These are phyloP conservation scores for Uncinocarpus reesii DNA, from an alignment of 2,329 filamentous ascomycete genomes.

Conservation along the genomic window DNA sequence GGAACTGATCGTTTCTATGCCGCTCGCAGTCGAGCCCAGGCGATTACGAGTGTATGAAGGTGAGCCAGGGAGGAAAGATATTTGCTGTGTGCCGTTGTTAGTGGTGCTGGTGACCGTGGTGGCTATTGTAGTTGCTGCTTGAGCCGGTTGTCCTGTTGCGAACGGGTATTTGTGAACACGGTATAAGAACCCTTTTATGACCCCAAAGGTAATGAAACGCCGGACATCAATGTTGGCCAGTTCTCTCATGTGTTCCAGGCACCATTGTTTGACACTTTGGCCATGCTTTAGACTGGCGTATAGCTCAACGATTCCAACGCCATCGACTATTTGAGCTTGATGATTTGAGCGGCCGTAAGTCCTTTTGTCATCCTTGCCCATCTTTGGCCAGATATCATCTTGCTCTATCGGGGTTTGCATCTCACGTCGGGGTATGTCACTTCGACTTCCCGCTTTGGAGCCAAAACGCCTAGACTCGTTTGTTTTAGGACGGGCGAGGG, in stretches of 20 bases:
- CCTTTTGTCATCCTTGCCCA: slow-evolving; percentile 25
- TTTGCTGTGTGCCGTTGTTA: slow-evolving; percentile 7
- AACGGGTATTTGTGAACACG: slow-evolving; percentile 86
- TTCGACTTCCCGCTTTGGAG: not conserved
- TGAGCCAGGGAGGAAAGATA: slow-evolving; percentile 11
- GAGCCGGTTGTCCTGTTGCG: slow-evolving; percentile 29
- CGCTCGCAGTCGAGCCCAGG: slow-evolving; percentile 10
- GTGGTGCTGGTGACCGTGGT: slow-evolving; percentile 13
- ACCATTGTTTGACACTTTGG: slow-evolving; percentile 77
- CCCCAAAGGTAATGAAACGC: slow-evolving; percentile 85
- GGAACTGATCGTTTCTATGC: slow-evolving; percentile 5
- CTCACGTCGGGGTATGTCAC: slow-evolving; percentile 7
- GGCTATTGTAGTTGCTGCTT: slow-evolving; percentile 18
- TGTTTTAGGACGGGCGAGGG: slow-evolving; percentile 17
- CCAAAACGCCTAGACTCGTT: slow-evolving; percentile 15
- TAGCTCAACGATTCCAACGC: slow-evolving; percentile 57
- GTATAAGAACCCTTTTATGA: slow-evolving; percentile 91
- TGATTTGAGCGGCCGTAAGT: not conserved
- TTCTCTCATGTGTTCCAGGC: slow-evolving; percentile 60
- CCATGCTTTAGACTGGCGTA: slow-evolving; percentile 79
- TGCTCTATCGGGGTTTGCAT: slow-evolving; percentile 22
- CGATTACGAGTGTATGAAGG: slow-evolving; percentile 12
- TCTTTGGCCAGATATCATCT: slow-evolving; percentile 37
- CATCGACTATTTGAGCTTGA: slow-evolving; percentile 27
- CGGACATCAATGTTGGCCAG: slow-evolving; percentile 74